Conservation (phyloP, 2,329 filamentous ascomycete species). For the Whalleya microplaca region DNA sequence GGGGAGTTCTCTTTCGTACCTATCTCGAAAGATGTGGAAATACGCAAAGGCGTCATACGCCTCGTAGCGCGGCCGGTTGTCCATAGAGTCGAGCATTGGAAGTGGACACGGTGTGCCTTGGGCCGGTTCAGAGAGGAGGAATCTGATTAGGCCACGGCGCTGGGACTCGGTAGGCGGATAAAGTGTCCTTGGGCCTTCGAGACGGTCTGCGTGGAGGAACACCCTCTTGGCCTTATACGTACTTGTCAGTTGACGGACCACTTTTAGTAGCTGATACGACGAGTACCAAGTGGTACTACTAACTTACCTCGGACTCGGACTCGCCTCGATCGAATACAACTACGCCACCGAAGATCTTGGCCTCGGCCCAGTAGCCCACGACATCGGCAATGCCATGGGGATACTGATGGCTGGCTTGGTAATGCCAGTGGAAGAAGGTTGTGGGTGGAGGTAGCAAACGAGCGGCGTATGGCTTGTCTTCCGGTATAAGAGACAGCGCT, state of each 20-base stretch:
- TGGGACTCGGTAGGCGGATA: constrained; percentile 30
- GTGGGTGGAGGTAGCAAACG: constrained; percentile 23
- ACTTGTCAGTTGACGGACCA: background rate
- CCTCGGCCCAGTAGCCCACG: constrained; percentile 38
- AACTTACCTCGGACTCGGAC: constrained; percentile 3
- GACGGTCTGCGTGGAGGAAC: constrained; percentile 29
- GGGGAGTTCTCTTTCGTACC: constrained; percentile 1
- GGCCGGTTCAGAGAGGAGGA: constrained; percentile 18
- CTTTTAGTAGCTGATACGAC: background rate
- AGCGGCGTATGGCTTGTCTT: constrained; percentile 13
- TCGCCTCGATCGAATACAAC: constrained; percentile 31
- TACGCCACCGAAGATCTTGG: constrained; percentile 34
- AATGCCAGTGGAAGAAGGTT: constrained; percentile 33
- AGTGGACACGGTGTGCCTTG: background rate
- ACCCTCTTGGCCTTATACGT: constrained; percentile 9
- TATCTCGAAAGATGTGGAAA: constrained; percentile 11
- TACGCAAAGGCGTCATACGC: constrained; percentile 8
- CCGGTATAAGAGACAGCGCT: background rate
- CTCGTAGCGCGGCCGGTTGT: constrained; percentile 6
- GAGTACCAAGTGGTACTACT: background rate
- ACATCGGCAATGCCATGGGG: constrained; percentile 33
- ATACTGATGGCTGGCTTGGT: constrained; percentile 34
- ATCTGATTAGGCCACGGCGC: constrained; percentile 26
- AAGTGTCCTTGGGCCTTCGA: constrained; percentile 27
- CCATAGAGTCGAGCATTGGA: background rate